Conservation (phyloP, 148 eudicot species). For the Rhododendron vialii region DNA sequence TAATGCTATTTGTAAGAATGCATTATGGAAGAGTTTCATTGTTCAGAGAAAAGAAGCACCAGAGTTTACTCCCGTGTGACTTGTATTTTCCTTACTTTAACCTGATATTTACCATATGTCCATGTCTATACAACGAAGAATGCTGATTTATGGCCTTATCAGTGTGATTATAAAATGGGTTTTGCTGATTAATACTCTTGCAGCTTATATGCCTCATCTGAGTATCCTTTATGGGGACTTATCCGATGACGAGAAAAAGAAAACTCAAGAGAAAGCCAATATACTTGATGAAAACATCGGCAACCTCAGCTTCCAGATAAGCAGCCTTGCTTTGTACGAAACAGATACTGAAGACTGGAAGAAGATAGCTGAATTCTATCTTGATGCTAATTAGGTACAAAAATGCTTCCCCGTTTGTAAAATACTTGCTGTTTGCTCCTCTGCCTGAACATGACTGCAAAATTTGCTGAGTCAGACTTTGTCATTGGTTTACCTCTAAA, state of each 20-base stretch:
- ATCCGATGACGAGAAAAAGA: slow-evolving; percentile 80
- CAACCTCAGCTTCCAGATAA: slow-evolving; percentile 58
- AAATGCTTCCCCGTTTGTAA: neutral
- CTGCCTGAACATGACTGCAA: neutral
- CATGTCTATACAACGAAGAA: no score
- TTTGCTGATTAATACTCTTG: no score
- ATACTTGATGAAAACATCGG: slow-evolving; percentile 57
- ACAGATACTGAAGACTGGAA: slow-evolving; percentile 87
- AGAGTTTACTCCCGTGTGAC: no score
- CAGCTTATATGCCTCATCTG: slow-evolving; percentile 12
- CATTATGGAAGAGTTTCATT: no score
- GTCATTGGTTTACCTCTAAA: no score
- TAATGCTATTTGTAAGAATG: no score
- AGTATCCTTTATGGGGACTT: slow-evolving; percentile 80
- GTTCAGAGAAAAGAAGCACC: no score
- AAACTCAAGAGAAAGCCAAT: slow-evolving; percentile 65
- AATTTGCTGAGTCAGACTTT: no score
- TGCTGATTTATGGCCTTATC: no score
- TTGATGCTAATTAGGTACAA: slow-evolving; percentile 22
- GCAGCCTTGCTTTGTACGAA: slow-evolving; percentile 67
- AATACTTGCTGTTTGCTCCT: neutral
- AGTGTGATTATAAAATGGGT: no score
- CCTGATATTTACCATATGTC: no score
- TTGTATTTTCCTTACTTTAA: no score
- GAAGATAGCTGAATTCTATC: slow-evolving; percentile 56